A percentile compares a stretch with the other conserved stretches of the same genome.
These are phyloP conservation scores for Pseudozyma sp. DNA, from an alignment of 1,284 basidiomycete species.

Conservation along the genomic window DNA sequence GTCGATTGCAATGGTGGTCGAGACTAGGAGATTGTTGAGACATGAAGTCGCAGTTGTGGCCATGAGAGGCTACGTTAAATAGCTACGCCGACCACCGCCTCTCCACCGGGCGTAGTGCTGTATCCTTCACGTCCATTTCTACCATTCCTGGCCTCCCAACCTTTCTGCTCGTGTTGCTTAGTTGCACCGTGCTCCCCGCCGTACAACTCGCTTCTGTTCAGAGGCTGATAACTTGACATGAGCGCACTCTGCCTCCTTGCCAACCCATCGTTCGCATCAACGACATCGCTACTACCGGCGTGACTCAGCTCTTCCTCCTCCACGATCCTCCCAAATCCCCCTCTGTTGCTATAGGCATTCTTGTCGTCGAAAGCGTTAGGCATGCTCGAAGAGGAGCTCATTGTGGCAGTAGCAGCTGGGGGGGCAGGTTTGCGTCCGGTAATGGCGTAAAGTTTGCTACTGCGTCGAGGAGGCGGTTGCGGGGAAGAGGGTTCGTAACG, in stretches of 20 bases:
- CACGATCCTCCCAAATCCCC: conserved; percentile 15
- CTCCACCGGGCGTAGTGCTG: too few species aligned
- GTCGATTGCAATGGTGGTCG: too few species aligned
- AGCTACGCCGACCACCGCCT: too few species aligned
- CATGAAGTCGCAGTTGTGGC: too few species aligned
- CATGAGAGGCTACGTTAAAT: too few species aligned
- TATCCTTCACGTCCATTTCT: too few species aligned
- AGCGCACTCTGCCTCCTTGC: conserved; percentile 10
- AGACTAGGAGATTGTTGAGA: too few species aligned
- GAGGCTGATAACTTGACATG: conserved; percentile 13
- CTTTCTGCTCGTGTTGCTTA: too few species aligned
- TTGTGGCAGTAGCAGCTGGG: not conserved
- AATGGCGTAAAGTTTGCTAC: conserved; percentile 26
- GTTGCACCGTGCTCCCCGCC: too few species aligned
- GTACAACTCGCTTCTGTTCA: not conserved
- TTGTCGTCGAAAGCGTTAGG: too few species aligned
- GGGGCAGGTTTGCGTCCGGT: conserved; percentile 3
- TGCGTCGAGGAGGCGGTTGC: conserved; percentile 17
- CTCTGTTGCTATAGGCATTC: not conserved
- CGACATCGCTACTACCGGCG: not conserved
- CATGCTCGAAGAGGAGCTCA: too few species aligned
- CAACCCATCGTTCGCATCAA: not conserved
- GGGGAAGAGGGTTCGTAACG: not conserved
- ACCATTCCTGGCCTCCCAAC: too few species aligned
- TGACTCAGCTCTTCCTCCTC: conserved; percentile 21